Percentiles rank a stretch among this genome's conserved stretches.
Conservation (phyloP, 1,284 basidiomycete species). For the Leccinum ponderosum region DNA sequence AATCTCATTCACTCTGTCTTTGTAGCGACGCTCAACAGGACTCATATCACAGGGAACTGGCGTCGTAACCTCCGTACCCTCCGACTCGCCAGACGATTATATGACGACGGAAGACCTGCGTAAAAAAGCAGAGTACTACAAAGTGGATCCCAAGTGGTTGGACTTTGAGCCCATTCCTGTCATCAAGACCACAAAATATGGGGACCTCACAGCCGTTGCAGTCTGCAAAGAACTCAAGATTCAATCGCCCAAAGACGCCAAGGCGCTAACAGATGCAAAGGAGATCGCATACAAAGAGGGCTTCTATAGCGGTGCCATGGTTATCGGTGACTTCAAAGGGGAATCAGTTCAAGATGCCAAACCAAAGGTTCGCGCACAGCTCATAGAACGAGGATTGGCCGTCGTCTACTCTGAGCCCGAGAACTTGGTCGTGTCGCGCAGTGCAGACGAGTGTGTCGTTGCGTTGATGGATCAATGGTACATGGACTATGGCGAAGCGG, state of each 20-base stretch:
- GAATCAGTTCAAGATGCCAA: constrained; percentile 90
- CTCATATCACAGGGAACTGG: constrained; percentile 76
- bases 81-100: constrained; percentile 98
- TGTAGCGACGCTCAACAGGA: background rate
- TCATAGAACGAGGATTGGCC: constrained; percentile 81
- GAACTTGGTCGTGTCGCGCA: constrained; percentile 86
- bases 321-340: constrained; percentile 88
- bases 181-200: constrained; percentile 87
- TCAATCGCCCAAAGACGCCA: constrained; percentile 92
- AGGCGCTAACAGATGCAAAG: constrained; percentile 95
- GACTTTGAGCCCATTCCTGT: constrained; percentile 88
- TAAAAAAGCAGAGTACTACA: constrained; percentile 98
- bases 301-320: constrained; percentile 93
- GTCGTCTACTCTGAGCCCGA: constrained; percentile 97
- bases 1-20: background rate
- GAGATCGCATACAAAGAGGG: constrained; percentile 99
- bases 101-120: constrained; percentile 89
- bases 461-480: constrained; percentile 99
- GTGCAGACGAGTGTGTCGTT: constrained; percentile 95
- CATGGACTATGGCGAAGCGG: constrained; percentile 92
- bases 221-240: constrained; percentile 93
- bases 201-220: constrained; percentile 88
- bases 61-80: constrained; percentile 97
- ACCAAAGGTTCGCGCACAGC: constrained; percentile 80
- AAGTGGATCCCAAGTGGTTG: constrained; percentile 91